Percentiles rank a stretch among this genome's conserved stretches.
Conservation (phyloP, 2,329 filamentous ascomycete species). For the Pseudogymnoascus sp. region DNA sequence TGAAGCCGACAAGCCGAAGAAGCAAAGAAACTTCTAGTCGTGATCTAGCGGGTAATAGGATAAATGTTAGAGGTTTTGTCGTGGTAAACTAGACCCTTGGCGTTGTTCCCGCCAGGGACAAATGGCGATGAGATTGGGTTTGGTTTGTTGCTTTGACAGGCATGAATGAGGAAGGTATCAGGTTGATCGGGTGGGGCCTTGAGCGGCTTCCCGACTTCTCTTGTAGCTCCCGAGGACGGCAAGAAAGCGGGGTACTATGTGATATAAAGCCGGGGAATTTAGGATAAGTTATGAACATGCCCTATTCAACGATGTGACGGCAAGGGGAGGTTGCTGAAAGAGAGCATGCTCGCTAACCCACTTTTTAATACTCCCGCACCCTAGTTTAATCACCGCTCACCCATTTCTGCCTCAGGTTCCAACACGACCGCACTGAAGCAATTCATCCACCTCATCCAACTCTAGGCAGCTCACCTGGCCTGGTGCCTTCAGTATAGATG, state of each 20-base stretch:
- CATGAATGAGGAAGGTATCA: background rate
- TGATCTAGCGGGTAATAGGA: slow-evolving; percentile 3
- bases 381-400: background rate
- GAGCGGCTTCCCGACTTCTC: background rate
- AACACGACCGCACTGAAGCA: no score
- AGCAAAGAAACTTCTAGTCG: background rate
- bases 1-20: background rate
- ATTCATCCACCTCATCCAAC: no score
- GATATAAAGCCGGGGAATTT: background rate
- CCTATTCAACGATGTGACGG: background rate
- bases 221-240: background rate
- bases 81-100: background rate
- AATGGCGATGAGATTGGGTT: background rate
- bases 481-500: background rate
- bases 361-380: background rate
- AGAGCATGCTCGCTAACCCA: background rate
- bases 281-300: background rate
- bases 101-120: background rate
- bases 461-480: no score
- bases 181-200: background rate
- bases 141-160: background rate
- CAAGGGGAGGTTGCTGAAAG: background rate
- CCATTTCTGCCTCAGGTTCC: background rate
- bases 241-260: background rate
- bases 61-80: background rate